These are phyloP conservation scores for Cubamyces sp. DNA, from an alignment of 768 basidiomycete genomes.

Conservation along the genomic window DNA sequence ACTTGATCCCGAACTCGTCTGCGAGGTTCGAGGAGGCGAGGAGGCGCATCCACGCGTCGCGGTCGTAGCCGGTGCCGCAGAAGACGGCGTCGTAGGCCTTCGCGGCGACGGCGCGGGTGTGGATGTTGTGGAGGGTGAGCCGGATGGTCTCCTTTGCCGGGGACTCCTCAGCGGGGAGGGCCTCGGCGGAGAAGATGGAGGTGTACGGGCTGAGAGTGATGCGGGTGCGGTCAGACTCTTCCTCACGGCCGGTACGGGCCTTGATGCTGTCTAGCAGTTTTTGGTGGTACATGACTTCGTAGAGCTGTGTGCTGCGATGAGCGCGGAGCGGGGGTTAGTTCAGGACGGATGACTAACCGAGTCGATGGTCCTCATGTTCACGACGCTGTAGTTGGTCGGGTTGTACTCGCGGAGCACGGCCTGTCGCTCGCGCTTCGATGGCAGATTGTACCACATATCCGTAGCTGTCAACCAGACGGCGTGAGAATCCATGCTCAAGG, in stretches of 20 bases:
- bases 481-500: neutral
- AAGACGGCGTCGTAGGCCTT: slow-evolving; percentile 50
- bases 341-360: slow-evolving; percentile 32
- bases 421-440: slow-evolving; percentile 41
- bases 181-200: slow-evolving; percentile 39
- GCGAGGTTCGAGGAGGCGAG: slow-evolving; percentile 45
- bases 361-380: slow-evolving; percentile 53
- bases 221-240: slow-evolving; percentile 23
- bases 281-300: slow-evolving; percentile 55
- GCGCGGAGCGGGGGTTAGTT: neutral
- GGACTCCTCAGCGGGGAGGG: slow-evolving; percentile 9
- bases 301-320: slow-evolving; percentile 40
- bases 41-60: slow-evolving; percentile 49
- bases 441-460: slow-evolving; percentile 43
- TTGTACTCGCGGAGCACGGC: slow-evolving; percentile 48
- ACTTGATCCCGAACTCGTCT: slow-evolving; percentile 41
- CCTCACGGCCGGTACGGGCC: slow-evolving; percentile 34
- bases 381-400: slow-evolving; percentile 56
- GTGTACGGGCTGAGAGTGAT: slow-evolving; percentile 45
- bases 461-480: slow-evolving; percentile 37
- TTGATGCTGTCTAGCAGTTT: slow-evolving; percentile 48
- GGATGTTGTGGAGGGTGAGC: slow-evolving; percentile 41
- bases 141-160: slow-evolving; percentile 27
- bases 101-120: slow-evolving; percentile 39
- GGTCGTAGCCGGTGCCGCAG: slow-evolving; percentile 59